Evolutionary conservation across 345 rosid species (phyloP).

Genomic region (Durio zibethinus): DNA sequence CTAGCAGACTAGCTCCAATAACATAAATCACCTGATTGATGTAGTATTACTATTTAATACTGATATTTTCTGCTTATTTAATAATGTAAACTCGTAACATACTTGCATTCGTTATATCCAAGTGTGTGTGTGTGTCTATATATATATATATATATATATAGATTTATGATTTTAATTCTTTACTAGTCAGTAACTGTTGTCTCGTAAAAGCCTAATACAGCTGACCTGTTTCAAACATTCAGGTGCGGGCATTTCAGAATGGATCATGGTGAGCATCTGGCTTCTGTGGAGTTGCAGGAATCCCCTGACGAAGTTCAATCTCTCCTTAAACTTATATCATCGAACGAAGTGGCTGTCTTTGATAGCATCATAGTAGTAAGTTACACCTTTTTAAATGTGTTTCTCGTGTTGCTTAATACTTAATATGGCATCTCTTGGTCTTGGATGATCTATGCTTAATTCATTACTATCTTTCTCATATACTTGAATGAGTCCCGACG

Average conservation of each 20-base stretch:
- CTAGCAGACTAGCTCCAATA: no score
- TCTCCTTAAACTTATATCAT: constrained; percentile 37
- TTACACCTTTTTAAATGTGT: background rate
- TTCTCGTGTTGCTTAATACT: background rate
- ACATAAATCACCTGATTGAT: no score
- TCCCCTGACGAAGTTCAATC: constrained; percentile 31
- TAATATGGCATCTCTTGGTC: background rate
- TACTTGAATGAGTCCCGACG: background rate
- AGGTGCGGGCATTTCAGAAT: constrained; percentile 18
- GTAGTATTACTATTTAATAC: background rate
- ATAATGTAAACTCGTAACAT: background rate
- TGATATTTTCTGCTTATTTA: background rate
- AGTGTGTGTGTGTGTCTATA: no score
- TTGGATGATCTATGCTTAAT: background rate
- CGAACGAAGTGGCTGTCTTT: constrained; percentile 38
- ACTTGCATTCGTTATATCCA: background rate
- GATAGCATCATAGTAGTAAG: constrained; percentile 27
- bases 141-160: no score
- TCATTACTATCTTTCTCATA: background rate
- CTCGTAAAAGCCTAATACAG: background rate
- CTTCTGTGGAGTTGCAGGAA: constrained; percentile 16
- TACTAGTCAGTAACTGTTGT: background rate
- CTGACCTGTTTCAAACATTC: background rate
- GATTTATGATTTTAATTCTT: no score
- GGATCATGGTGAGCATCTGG: constrained; percentile 21